Percentiles rank a stretch among this genome's conserved stretches.
Conservation (phyloP, 2,329 filamentous ascomycete genomes). For the Elsinoe australis region DNA sequence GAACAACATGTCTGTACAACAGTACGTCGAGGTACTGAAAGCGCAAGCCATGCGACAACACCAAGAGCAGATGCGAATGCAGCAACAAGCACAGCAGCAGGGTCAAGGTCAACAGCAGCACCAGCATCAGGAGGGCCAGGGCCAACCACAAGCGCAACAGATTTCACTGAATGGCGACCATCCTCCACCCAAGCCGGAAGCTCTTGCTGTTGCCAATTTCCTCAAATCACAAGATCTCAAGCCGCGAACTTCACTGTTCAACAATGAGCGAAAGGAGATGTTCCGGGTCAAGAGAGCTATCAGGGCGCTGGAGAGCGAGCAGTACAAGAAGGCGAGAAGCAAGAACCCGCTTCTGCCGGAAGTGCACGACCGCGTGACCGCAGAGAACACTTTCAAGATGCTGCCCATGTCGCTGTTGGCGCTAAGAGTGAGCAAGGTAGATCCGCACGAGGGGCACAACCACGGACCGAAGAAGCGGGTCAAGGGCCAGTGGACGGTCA, state of each 20-base stretch:
- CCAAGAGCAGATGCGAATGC: conserved; percentile 43
- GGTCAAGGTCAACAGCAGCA: conserved; percentile 17
- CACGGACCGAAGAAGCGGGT: conserved; percentile 71
- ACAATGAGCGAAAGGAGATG: conserved; percentile 96
- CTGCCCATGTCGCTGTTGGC: conserved; percentile 91
- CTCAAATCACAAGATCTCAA: conserved; percentile 78
- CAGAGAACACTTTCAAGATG: conserved; percentile 91
- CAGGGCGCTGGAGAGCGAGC: conserved; percentile 77
- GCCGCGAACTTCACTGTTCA: conserved; percentile 80
- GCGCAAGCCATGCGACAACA: conserved; percentile 50
- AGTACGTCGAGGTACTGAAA: conserved; percentile 60
- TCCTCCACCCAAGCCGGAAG: conserved; percentile 79
- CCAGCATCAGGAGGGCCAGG: conserved; percentile 27
- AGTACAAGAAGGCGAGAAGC: conserved; percentile 78
- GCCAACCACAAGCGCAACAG: conserved; percentile 52
- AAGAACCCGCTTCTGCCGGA: conserved; percentile 86
- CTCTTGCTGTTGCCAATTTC: conserved; percentile 83
- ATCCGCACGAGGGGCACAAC: conserved; percentile 68
- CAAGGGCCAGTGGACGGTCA: conserved; percentile 94
- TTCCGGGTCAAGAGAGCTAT: conserved; percentile 97
- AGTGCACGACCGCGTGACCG: conserved; percentile 77
- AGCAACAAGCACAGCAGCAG: conserved; percentile 30
- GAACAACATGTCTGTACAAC: conserved; percentile 72
- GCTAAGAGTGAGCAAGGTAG: conserved; percentile 76
- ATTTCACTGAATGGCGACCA: conserved; percentile 40